A percentile compares a stretch with the other conserved stretches of the same genome.
These are phyloP conservation scores for Capillidium heterosporum DNA, from an alignment of 371 early-diverging fungal genomes.

Conservation along the genomic window DNA sequence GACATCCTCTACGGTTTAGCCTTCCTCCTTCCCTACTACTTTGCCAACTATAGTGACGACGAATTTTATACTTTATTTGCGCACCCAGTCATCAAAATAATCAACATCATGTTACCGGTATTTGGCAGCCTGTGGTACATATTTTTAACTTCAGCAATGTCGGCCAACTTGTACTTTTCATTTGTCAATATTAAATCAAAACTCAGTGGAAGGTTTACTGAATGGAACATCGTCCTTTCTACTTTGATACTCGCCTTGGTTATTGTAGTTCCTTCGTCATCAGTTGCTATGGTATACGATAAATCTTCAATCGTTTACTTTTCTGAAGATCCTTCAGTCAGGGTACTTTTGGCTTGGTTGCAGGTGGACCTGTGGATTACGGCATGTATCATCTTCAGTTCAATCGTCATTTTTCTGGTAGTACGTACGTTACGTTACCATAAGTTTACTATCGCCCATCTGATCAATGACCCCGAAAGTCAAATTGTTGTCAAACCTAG, in stretches of 20 bases:
- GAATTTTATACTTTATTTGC: not conserved
- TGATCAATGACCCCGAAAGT: not conserved
- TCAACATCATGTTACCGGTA: not conserved
- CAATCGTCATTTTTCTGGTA: not conserved
- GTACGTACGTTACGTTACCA: not conserved
- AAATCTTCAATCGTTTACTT: not conserved
- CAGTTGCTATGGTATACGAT: not conserved
- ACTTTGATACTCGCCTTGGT: not conserved
- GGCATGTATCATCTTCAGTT: not conserved
- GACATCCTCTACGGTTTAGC: not conserved
- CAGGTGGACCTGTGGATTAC: not conserved
- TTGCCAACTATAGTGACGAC: too few species aligned
- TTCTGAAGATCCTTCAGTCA: not conserved
- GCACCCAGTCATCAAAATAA: not conserved
- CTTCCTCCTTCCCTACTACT: not conserved
- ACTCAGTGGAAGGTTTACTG: not conserved
- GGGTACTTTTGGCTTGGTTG: not conserved
- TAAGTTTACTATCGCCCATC: not conserved
- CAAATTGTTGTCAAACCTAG: too few species aligned
- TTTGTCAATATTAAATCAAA: not conserved
- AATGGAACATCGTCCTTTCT: not conserved
- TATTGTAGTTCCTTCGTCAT: not conserved
- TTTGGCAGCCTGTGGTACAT: not conserved
- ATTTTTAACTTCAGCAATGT: not conserved
- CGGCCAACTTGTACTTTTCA: not conserved